These are phyloP conservation scores for Grosmannia huntii DNA, from an alignment of 2,329 filamentous ascomycete genomes.

Conservation along the genomic window DNA sequence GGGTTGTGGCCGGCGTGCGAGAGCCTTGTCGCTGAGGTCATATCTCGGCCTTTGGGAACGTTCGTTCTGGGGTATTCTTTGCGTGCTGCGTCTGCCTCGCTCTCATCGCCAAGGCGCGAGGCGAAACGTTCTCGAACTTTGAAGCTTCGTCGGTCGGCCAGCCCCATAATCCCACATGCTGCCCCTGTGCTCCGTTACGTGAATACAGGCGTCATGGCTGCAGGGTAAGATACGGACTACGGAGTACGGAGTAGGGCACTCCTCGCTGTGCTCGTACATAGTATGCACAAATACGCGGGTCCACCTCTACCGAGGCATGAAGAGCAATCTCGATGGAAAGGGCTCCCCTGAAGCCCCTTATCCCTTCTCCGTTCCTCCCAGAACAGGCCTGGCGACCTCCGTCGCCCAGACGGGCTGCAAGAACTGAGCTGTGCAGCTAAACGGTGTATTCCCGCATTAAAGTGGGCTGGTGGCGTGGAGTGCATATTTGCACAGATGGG, in stretches of 20 bases:
- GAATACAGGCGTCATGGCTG: background rate
- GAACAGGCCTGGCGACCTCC: background rate
- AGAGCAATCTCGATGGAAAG: background rate
- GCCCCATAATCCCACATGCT: background rate
- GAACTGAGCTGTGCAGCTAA: background rate
- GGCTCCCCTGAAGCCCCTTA: background rate
- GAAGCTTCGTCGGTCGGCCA: background rate
- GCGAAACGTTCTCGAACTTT: background rate
- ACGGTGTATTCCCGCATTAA: background rate
- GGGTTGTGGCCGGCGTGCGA: background rate
- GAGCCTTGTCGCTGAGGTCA: background rate
- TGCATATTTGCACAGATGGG: no score
- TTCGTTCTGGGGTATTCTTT: background rate
- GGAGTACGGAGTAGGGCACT: no score
- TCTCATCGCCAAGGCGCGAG: background rate
- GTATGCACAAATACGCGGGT: background rate
- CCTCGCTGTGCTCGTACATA: no score
- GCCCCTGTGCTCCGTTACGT: background rate
- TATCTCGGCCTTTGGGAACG: background rate
- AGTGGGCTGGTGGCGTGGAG: background rate
- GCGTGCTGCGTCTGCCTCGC: background rate
- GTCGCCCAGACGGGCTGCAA: background rate
- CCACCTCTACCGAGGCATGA: background rate
- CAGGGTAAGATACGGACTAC: no score
- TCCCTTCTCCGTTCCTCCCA: background rate